phyloP scores from a whole-genome alignment of 345 rosid species.

The Cardamine resedifolia region DNA sequence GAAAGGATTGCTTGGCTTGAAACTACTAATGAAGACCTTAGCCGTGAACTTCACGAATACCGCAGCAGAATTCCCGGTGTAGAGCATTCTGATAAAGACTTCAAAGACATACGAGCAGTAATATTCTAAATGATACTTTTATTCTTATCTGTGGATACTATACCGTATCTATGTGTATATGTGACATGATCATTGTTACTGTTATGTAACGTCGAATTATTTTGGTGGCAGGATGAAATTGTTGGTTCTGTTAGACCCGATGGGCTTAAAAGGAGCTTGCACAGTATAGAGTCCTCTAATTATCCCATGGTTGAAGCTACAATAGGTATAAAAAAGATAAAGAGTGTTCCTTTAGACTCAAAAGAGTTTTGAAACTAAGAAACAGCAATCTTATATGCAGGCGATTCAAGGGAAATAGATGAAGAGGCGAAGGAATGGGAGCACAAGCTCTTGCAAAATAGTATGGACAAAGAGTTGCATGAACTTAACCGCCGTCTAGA shows the following conservation, averaged over 20 bases:
- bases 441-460: conserved; percentile 86
- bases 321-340: conserved; percentile 46
- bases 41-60: conserved; percentile 86
- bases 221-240: conserved; percentile 62
- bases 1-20: conserved; percentile 95
- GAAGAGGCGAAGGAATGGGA: conserved; percentile 98
- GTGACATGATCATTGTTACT: background rate
- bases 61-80: conserved; percentile 60
- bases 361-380: conserved; percentile 9
- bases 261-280: conserved; percentile 85
- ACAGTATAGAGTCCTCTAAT: conserved; percentile 71
- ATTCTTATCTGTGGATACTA: background rate
- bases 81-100: conserved; percentile 67
- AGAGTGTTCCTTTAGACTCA: background rate
- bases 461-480: conserved; percentile 90
- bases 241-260: conserved; percentile 67
- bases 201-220: background rate
- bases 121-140: too few relatives aligned
- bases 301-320: conserved; percentile 79
- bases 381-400: conserved; percentile 38
- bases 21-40: conserved; percentile 88
- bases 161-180: background rate
- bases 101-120: conserved; percentile 77
- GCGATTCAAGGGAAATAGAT: conserved; percentile 73
- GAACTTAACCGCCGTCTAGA: conserved; percentile 85